Base-by-base conservation (phyloP, 2,329 filamentous ascomycete species). In the Nemania serpens region DNA sequence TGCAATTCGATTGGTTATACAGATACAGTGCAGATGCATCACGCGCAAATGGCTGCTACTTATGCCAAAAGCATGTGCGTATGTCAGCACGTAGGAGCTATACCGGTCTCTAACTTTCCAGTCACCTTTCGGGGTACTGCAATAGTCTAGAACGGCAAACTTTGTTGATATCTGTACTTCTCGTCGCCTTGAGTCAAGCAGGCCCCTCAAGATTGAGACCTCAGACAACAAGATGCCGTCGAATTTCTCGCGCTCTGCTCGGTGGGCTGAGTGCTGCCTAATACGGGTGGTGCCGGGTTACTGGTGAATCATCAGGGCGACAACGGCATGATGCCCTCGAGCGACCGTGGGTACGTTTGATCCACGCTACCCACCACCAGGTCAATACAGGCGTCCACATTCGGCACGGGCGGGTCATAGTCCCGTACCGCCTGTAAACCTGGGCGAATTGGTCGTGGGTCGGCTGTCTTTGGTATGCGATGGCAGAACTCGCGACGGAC, bases 1-100 rank as follows among this genome's bases (percentile, higher is more conserved):
- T 42, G 20, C 52, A 37, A 56, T 55, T 52, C 58, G 49, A 66
- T 64, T 66, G 63, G 63, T 48, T 64, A 17, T 29, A 33, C 22
- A 29, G 36, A 20, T 29, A 33, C 22, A 29, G 36, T 55, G 53
- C 54, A 55, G 61, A 61, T 49, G 52, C 61, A 57, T 22, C 41
- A 53, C 43, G 39, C 60, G 60, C 55, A 55, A 61, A 64, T 66
- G 55, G 52, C 52, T 58, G 48, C 61, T 55, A 56, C 42, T 53
- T 51, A 13, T 58, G 61, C 51, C 46, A 51, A 54, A 52, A 60
- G 60, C 56, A 48, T 58, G 41, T 51, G 49, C 45, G 48, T 53
- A 52, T 49, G 53, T 60, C 61, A 61, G 61, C 63, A 58, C 49
- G 46, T 39, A 29, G 17, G 34, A 49, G 36, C 42, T 29, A 61